A percentile compares a stretch with the other conserved stretches of the same genome.
These are phyloP conservation scores for Suillus subaureus DNA, from an alignment of 768 basidiomycete species.

Conservation along the genomic window DNA sequence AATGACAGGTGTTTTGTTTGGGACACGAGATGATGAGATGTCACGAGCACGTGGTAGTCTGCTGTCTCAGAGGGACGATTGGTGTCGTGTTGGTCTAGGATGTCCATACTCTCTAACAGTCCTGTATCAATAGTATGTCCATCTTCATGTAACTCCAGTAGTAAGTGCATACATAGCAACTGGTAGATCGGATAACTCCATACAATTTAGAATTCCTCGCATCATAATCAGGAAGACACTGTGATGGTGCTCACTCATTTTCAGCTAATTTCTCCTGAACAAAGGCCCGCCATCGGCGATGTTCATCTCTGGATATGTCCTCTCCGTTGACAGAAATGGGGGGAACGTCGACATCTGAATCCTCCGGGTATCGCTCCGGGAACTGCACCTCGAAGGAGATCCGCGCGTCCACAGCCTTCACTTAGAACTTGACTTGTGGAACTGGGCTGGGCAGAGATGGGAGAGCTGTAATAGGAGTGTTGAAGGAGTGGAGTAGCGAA, in stretches of 20 bases:
- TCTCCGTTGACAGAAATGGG: conserved; percentile 50
- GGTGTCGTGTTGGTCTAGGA: not conserved
- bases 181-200: conserved; percentile 64
- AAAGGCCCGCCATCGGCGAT: conserved; percentile 49
- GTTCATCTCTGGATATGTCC: conserved; percentile 46
- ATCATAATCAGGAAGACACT: not conserved
- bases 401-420: conserved; percentile 31
- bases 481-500: not conserved
- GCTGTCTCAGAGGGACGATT: not conserved
- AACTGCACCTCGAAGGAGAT: conserved; percentile 42
- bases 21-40: conserved; percentile 73
- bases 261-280: conserved; percentile 42
- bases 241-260: conserved; percentile 23
- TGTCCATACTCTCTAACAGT: not conserved
- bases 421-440: conserved; percentile 35
- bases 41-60: conserved; percentile 62
- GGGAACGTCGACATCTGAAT: not conserved
- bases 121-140: conserved; percentile 6
- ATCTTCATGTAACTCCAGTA: conserved; percentile 55
- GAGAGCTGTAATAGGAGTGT: conserved; percentile 7
- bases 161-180: conserved; percentile 55
- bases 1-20: conserved; percentile 61
- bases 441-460: conserved; percentile 13
- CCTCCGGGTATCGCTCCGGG: conserved; percentile 20
- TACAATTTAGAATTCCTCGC: not conserved